Base-by-base conservation (phyloP, 129 eudicot species). In the Scalesia atractyloides region DNA sequence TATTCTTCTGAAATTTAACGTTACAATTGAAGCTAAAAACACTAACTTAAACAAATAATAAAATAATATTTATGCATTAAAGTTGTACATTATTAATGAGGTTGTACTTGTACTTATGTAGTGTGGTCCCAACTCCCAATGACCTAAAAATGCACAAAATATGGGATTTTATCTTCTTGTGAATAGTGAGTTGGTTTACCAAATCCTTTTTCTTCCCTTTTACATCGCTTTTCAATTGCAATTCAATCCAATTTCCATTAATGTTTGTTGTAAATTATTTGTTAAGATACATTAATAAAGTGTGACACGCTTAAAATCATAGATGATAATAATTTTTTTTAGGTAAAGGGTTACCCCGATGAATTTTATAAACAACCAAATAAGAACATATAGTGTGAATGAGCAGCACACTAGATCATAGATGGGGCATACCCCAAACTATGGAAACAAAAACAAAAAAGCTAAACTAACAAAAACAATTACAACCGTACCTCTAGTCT, bases 61-160 rank as follows among this genome's bases (percentile, higher is more conserved):
- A 37, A 36, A 34, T 17, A 59, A 1, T 19, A 10, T 52, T 52
- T 56, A 19, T 56, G 73, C 66, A 66, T 26, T 46, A 76, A 59
- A 59, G 53, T 59, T 8, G 74, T 76, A 76, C 81, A 59, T 47
- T 37, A 36, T 47, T 58, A 44, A 48, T 70, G 70, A 19, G 69
- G 70, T 59, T 76, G 81, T 68, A 76, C 70, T 59, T 76, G 81
- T 68, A 76, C 70, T 70, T 19, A 58, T 36, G 64, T 12, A 69
- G 50, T 59, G 81, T 76, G 75, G 81, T 76, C 81, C 75, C 70
- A 60, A 47, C 20, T 76, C 81, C 75, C 70, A 60, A 47, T 56
- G 15, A 15, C 62, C 62, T 56, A 56, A 56, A 56, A 56, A 56
- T 56, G 62, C 62, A 18, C 34, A 56, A 56, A 56, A 56, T 20